Percentiles rank a stretch among this genome's conserved stretches.
phyloP scores from a whole-genome alignment of 768 basidiomycete genomes.

The Kwoniella pini region DNA sequence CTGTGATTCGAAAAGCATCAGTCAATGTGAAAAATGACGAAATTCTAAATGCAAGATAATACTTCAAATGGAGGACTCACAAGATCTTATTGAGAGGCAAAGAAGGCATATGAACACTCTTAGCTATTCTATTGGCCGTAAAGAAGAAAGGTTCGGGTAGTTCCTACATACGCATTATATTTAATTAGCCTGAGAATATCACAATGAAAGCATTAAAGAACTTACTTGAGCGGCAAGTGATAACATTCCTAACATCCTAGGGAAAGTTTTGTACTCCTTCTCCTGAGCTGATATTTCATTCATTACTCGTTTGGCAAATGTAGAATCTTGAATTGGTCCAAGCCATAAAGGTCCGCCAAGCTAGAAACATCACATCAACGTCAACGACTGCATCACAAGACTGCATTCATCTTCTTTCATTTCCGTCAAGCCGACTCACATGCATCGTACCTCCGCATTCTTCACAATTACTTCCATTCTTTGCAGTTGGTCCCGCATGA shows the following conservation, averaged over 20 bases:
- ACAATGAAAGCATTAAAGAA: neutral
- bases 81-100: constrained; percentile 22
- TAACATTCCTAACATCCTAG: constrained; percentile 94
- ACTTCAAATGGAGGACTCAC: constrained; percentile 9
- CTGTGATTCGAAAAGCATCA: constrained; percentile 56
- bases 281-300: constrained; percentile 67
- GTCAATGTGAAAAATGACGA: constrained; percentile 1
- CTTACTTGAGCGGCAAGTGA: constrained; percentile 81
- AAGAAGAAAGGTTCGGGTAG: constrained; percentile 45
- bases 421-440: constrained; percentile 57
- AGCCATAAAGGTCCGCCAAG: constrained; percentile 97
- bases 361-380: too few relatives aligned
- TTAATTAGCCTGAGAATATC: too few relatives aligned
- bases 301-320: constrained; percentile 74
- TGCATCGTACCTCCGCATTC: constrained; percentile 79
- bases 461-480: constrained; percentile 66
- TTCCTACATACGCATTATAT: constrained; percentile 29
- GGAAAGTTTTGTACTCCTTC: constrained; percentile 71
- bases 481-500: constrained; percentile 62
- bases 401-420: too few relatives aligned
- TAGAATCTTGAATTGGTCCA: constrained; percentile 74
- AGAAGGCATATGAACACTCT: constrained; percentile 28
- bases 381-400: too few relatives aligned
- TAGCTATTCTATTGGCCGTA: constrained; percentile 36
- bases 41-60: too few relatives aligned